phyloP scores from a whole-genome alignment of 2,329 filamentous ascomycete genomes.

The Mariannaea sp. region DNA sequence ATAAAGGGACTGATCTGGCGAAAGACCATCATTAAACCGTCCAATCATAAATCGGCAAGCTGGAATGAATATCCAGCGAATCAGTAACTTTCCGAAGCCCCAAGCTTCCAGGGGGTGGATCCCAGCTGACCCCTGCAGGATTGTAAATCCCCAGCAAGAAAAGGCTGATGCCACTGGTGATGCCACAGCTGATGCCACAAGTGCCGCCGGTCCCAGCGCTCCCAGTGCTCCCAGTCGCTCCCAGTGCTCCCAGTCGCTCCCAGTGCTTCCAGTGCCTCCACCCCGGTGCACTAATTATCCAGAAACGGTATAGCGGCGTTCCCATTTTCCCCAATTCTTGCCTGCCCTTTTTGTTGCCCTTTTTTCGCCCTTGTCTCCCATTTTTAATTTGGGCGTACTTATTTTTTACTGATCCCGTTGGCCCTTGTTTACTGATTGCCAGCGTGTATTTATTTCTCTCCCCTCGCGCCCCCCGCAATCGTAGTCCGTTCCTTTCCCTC shows the following conservation, averaged over 20 bases:
- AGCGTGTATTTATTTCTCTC: constrained; percentile 45
- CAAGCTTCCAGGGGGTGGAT: not conserved
- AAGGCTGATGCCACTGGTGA: no score
- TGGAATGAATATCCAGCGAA: not conserved
- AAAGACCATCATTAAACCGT: no score
- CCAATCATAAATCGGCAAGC: not conserved
- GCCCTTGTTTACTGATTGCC: constrained; percentile 42
- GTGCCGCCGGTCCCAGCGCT: no score
- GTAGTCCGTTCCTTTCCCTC: constrained; percentile 28
- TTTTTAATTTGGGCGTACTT: constrained; percentile 12
- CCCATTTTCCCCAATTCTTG: constrained; percentile 15
- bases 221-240: no score
- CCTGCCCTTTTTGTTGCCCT: no score
- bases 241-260: no score
- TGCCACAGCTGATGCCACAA: no score
- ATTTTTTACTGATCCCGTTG: constrained; percentile 35
- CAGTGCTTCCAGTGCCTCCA: no score
- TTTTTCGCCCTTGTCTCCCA: constrained; percentile 17
- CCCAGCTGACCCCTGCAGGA: not conserved
- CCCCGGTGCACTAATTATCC: not conserved
- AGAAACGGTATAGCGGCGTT: constrained; percentile 11
- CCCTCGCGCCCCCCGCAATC: constrained; percentile 37
- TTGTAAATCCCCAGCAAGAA: not conserved
- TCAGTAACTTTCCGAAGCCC: not conserved
- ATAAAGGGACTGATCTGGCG: no score